A percentile compares a stretch with the other conserved stretches of the same genome.
phyloP scores from a whole-genome alignment of 192 early-diverging fungal species.

The Helicostylum pulchrum region DNA sequence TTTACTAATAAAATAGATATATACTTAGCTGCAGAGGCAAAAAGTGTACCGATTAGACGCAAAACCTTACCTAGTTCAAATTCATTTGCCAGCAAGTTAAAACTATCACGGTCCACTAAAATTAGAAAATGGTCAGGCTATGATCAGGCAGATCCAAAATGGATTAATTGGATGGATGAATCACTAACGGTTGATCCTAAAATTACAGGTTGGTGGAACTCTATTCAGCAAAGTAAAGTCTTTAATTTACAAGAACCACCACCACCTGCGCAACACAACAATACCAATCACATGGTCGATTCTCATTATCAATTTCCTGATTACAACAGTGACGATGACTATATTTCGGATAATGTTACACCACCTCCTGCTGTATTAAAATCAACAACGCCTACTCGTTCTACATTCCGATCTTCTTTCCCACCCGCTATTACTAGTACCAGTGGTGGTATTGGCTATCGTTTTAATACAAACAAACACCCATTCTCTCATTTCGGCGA shows the following conservation, averaged over 20 bases:
- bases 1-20: not conserved
- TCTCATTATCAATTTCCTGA: conserved; percentile 1
- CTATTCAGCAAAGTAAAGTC: not conserved
- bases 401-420: conserved; percentile 2
- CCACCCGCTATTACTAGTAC: not conserved
- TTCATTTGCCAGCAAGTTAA: not conserved
- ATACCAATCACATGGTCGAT: conserved; percentile 1
- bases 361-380: not conserved
- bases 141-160: conserved; percentile 7
- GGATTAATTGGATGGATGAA: conserved; percentile 27
- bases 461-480: conserved; percentile 3
- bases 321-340: not conserved
- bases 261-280: conserved; percentile 1
- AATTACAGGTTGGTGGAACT: conserved; percentile 10
- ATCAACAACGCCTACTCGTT: not conserved
- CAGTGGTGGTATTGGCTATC: not conserved
- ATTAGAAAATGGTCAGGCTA: not conserved
- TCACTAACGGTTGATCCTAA: not conserved
- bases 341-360: not conserved
- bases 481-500: conserved; percentile 1
- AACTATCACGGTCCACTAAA: conserved; percentile 7
- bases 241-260: not conserved
- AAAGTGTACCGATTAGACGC: not conserved
- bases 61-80: too few relatives aligned
- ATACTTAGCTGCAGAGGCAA: too few relatives aligned